These are phyloP conservation scores for Coleophoma cylindrospora DNA, from an alignment of 2,329 filamentous ascomycete genomes.

Conservation along the genomic window DNA sequence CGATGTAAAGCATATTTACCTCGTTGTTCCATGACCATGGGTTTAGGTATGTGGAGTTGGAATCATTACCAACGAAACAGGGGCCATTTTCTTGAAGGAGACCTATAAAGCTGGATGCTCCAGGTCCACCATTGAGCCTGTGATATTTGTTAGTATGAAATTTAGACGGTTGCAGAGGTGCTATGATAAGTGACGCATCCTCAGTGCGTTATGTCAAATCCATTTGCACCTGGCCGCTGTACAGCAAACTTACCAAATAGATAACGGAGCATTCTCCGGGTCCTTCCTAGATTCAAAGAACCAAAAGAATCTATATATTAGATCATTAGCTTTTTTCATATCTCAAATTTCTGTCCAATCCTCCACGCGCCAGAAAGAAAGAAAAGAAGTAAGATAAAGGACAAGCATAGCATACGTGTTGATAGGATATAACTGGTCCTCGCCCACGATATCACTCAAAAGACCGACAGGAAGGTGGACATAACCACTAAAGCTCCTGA, in stretches of 20 bases:
- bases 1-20: conserved; percentile 42
- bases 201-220: too few species aligned
- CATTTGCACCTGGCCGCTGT: too few species aligned
- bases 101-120: conserved; percentile 54
- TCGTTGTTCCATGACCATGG: conserved; percentile 59
- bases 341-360: background rate
- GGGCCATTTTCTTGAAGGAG: conserved; percentile 53
- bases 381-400: background rate
- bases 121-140: conserved; percentile 51
- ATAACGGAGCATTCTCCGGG: conserved; percentile 40
- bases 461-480: conserved; percentile 10
- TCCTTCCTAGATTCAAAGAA: conserved; percentile 35
- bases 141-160: too few species aligned
- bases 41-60: conserved; percentile 37
- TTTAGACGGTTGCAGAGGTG: too few species aligned
- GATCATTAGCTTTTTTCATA: conserved; percentile 13
- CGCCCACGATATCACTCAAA: conserved; percentile 3
- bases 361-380: background rate
- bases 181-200: too few species aligned
- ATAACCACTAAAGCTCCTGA: conserved; percentile 8
- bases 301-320: conserved; percentile 7
- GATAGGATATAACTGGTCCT: conserved; percentile 7
- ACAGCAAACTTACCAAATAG: conserved; percentile 45
- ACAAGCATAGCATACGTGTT: conserved; percentile 3
- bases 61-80: conserved; percentile 27